phyloP scores from a whole-genome alignment of 179 eudicot genomes.

The Vitellaria paradoxa region DNA sequence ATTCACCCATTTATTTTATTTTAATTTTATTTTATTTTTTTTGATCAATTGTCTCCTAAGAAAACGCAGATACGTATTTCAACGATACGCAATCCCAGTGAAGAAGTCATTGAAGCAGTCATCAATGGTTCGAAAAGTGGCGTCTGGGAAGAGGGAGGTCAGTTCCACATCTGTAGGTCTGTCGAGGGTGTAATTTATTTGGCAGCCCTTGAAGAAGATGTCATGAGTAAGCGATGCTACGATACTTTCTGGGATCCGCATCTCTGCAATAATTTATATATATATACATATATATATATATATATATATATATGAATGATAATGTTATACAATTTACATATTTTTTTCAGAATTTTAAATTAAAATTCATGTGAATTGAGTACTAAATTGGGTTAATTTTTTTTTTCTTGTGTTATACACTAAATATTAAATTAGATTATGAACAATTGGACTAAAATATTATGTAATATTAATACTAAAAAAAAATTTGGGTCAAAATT shows the following conservation, averaged over 20 bases:
- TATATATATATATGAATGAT: not conserved
- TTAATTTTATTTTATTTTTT: too few species aligned
- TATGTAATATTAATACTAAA: too few species aligned
- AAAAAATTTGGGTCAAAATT: too few species aligned
- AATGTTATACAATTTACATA: not conserved
- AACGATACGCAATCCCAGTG: too few species aligned
- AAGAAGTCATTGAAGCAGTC: constrained; percentile 41
- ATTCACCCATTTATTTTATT: too few species aligned
- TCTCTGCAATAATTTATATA: constrained; percentile 17
- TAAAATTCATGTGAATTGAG: too few species aligned
- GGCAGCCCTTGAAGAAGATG: constrained; percentile 54
- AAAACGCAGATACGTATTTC: too few species aligned
- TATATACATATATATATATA: not conserved
- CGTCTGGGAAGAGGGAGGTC: constrained; percentile 38
- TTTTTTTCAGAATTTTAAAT: not conserved
- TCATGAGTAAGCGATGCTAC: constrained; percentile 55
- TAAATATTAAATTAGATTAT: too few species aligned
- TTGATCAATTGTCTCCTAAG: too few species aligned
- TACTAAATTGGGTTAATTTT: too few species aligned
- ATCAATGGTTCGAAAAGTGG: constrained; percentile 31
- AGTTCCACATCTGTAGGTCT: constrained; percentile 39
- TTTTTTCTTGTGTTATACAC: too few species aligned
- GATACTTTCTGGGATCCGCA: constrained; percentile 36
- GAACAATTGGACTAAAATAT: too few species aligned
- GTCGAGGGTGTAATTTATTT: constrained; percentile 31